These are phyloP conservation scores for Fomes fomentarius DNA, from an alignment of 1,284 basidiomycete species.

Conservation along the genomic window DNA sequence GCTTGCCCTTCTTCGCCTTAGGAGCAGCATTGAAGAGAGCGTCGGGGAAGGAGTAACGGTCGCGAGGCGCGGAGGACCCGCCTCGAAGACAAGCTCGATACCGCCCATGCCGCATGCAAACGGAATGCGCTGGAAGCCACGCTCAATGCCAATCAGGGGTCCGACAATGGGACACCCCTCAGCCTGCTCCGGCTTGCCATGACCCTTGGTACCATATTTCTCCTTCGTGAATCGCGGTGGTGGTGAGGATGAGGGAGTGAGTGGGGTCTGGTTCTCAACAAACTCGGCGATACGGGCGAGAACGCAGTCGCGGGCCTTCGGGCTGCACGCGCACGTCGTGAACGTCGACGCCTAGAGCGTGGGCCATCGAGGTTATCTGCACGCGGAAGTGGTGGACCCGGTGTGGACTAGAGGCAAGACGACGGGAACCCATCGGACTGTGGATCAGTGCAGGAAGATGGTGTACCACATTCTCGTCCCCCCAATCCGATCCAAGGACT, in stretches of 20 bases:
- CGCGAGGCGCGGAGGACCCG: too few relatives aligned
- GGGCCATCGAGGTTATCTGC: conserved; percentile 75
- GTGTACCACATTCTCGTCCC: conserved; percentile 3
- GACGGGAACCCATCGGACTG: conserved; percentile 54
- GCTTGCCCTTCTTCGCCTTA: conserved; percentile 25
- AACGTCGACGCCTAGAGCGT: conserved; percentile 79
- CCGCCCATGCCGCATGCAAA: conserved; percentile 62
- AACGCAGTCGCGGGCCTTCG: conserved; percentile 65
- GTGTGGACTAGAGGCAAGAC: conserved; percentile 41
- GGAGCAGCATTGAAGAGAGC: conserved; percentile 7
- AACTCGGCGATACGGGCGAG: conserved; percentile 67
- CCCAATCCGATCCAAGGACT: not conserved
- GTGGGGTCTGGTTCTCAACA: conserved; percentile 50
- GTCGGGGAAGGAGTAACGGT: not conserved
- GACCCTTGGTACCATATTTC: conserved; percentile 8
- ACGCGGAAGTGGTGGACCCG: conserved; percentile 57
- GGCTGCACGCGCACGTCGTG: conserved; percentile 32
- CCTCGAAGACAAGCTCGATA: conserved; percentile 51
- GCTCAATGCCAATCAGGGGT: conserved; percentile 63
- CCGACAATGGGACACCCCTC: conserved; percentile 49
- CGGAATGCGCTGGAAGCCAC: conserved; percentile 65
- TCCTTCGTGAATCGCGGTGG: conserved; percentile 20
- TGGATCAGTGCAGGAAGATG: conserved; percentile 5
- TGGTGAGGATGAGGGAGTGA: conserved; percentile 31
- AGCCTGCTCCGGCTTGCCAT: conserved; percentile 1